A percentile compares a stretch with the other conserved stretches of the same genome.
These are phyloP conservation scores for Neostapfia colusana DNA, from an alignment of 176 grass and related monocot species.

Conservation along the genomic window DNA sequence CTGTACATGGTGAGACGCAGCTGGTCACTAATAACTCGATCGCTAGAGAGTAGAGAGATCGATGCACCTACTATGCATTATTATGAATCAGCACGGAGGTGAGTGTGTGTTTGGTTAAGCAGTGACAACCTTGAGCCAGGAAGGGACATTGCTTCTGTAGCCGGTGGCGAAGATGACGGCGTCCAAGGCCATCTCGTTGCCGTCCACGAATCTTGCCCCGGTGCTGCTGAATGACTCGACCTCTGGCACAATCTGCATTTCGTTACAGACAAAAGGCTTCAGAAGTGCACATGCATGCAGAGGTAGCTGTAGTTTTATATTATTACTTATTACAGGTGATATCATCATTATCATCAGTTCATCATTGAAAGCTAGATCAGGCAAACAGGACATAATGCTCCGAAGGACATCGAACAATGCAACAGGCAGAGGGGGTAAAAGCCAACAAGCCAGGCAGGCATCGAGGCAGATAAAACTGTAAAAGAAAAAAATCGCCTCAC, in stretches of 20 bases:
- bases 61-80: background rate
- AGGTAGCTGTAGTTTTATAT: background rate
- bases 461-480: slow-evolving; percentile 39
- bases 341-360: background rate
- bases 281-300: slow-evolving; percentile 41
- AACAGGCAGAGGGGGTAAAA: slow-evolving; percentile 35
- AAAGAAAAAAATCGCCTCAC: slow-evolving; percentile 31
- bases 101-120: background rate
- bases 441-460: slow-evolving; percentile 1
- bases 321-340: background rate
- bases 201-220: slow-evolving; percentile 70
- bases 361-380: background rate
- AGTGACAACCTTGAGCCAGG: slow-evolving; percentile 81
- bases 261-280: slow-evolving; percentile 31
- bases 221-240: slow-evolving; percentile 69
- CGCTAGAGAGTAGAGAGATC: background rate
- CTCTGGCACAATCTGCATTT: slow-evolving; percentile 70
- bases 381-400: background rate
- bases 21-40: background rate
- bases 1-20: slow-evolving; percentile 35
- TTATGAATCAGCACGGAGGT: background rate
- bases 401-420: slow-evolving; percentile 12
- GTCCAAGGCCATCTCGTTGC: slow-evolving; percentile 73
- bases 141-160: slow-evolving; percentile 92
- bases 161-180: slow-evolving; percentile 91